Evolutionary conservation across 169 alveolate species (phyloP).

Genomic region (Babesia divergens): DNA sequence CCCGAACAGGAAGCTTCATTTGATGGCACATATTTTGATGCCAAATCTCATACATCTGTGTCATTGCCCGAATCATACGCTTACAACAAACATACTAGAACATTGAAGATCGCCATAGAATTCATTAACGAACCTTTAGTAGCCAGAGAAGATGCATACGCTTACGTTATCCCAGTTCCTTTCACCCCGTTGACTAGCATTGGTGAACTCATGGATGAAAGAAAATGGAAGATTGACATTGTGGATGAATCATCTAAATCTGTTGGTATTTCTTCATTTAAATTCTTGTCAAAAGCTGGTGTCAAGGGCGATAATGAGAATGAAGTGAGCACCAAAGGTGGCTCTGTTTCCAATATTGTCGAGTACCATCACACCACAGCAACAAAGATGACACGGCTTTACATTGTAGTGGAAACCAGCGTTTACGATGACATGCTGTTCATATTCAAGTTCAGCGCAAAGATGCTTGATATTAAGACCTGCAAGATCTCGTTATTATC

Average conservation of each 20-base stretch:
- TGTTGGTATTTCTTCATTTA: not conserved
- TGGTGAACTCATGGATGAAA: not conserved
- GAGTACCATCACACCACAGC: not conserved
- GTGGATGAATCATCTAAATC: not conserved
- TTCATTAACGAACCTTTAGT: too few relatives aligned
- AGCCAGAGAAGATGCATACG: not conserved
- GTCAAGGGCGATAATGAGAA: not conserved
- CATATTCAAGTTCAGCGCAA: not conserved
- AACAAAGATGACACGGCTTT: not conserved
- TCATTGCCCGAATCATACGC: too few relatives aligned
- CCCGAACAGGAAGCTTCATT: too few relatives aligned
- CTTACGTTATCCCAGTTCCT: not conserved
- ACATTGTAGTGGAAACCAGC: not conserved
- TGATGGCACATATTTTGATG: too few relatives aligned
- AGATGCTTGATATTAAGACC: not conserved
- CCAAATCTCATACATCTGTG: too few relatives aligned
- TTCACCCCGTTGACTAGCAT: not conserved
- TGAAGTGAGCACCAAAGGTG: not conserved
- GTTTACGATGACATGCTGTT: not conserved
- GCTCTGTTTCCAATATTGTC: not conserved
- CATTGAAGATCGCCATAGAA: too few relatives aligned
- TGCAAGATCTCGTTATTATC: not conserved
- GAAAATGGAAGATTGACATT: not conserved
- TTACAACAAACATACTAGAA: too few relatives aligned
- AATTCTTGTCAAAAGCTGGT: too few relatives aligned